Percentiles rank a stretch among this genome's conserved stretches.
These are phyloP conservation scores for Fusarium mangiferae DNA, from an alignment of 2,329 filamentous ascomycete species.

Conservation along the genomic window DNA sequence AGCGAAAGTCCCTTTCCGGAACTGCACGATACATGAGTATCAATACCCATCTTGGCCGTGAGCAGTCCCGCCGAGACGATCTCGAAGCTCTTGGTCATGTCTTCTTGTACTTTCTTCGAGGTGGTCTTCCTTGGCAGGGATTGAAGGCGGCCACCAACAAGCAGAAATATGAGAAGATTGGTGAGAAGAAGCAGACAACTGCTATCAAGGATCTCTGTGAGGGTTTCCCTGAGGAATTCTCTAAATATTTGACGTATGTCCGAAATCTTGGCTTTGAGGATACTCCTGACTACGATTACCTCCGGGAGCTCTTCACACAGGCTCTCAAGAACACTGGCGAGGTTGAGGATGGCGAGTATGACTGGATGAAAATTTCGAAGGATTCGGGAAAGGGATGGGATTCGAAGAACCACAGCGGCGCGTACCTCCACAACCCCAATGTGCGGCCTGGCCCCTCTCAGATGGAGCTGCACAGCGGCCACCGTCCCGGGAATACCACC, in stretches of 20 bases:
- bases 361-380: slow-evolving; percentile 98
- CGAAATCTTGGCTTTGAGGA: slow-evolving; percentile 98
- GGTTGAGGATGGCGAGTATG: slow-evolving; percentile 97
- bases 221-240: slow-evolving; percentile 96
- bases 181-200: slow-evolving; percentile 99
- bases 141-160: slow-evolving; percentile 81
- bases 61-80: slow-evolving; percentile 96
- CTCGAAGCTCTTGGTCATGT: slow-evolving; percentile 86
- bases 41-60: slow-evolving; percentile 96
- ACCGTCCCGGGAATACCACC: slow-evolving; percentile 72
- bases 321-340: slow-evolving; percentile 94
- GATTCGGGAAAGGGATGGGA: slow-evolving; percentile 90
- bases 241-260: slow-evolving; percentile 96
- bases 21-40: slow-evolving; percentile 99
- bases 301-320: slow-evolving; percentile 95
- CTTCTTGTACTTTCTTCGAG: slow-evolving; percentile 80
- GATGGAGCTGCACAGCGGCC: slow-evolving; percentile 82
- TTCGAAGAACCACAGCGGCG: slow-evolving; percentile 71
- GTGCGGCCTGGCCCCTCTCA: slow-evolving; percentile 82
- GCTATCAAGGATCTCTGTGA: slow-evolving; percentile 97
- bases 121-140: slow-evolving; percentile 77
- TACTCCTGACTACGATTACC: slow-evolving; percentile 97
- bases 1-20: slow-evolving; percentile 95
- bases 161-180: slow-evolving; percentile 99
- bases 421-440: slow-evolving; percentile 79